Evolutionary conservation across 148 eudicot species (phyloP).

Genomic region (Rhododendron mucronatum): DNA sequence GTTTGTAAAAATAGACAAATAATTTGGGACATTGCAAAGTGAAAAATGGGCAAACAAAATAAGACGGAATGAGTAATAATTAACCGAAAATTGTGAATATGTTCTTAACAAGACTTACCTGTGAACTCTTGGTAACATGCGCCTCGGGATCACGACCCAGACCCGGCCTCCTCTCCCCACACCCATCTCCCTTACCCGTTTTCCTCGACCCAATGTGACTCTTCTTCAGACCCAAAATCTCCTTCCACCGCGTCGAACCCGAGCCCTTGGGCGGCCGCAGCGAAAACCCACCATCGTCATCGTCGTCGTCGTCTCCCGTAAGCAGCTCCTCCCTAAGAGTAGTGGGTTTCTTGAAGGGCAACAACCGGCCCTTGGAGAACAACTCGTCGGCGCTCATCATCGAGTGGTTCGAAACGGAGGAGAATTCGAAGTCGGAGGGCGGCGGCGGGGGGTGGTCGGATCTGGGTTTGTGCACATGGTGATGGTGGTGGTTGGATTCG

Average conservation of each 20-base stretch:
- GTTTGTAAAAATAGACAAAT: too few species aligned
- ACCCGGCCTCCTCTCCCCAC: slow-evolving; percentile 14
- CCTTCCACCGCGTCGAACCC: slow-evolving; percentile 54
- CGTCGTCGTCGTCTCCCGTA: background rate
- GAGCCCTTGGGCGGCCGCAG: slow-evolving; percentile 48
- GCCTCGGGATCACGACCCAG: background rate
- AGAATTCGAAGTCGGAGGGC: slow-evolving; percentile 77
- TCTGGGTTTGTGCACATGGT: slow-evolving; percentile 9
- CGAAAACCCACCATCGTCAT: slow-evolving; percentile 38
- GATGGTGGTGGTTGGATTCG: slow-evolving; percentile 31
- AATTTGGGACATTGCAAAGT: too few species aligned
- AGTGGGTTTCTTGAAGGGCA: slow-evolving; percentile 41
- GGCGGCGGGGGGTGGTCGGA: slow-evolving; percentile 23
- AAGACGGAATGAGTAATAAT: too few species aligned
- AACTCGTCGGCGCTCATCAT: slow-evolving; percentile 84
- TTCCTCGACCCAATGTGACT: slow-evolving; percentile 71
- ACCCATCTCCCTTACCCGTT: slow-evolving; percentile 26
- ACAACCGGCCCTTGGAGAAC: slow-evolving; percentile 59
- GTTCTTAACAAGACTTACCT: slow-evolving; percentile 1
- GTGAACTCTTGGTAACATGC: slow-evolving; percentile 9
- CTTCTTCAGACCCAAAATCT: slow-evolving; percentile 70
- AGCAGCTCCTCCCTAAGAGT: slow-evolving; percentile 74
- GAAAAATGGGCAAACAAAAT: too few species aligned
- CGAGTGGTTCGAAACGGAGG: slow-evolving; percentile 35
- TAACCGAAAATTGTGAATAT: background rate